Evolutionary conservation across 305 asterid species (phyloP).

Genomic region (Fraxinus dipetala): DNA sequence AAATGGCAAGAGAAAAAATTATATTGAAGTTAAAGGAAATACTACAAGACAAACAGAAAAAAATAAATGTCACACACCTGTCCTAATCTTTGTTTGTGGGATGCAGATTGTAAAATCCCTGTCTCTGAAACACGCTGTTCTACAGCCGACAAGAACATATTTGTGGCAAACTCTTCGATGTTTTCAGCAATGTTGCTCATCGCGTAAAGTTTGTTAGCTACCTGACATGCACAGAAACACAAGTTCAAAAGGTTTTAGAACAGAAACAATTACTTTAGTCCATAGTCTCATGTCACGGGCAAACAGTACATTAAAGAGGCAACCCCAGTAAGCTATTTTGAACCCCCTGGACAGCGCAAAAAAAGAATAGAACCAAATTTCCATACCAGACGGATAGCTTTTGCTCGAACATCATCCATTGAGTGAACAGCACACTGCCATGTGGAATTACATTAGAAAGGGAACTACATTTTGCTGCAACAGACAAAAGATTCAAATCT

Average conservation of each 20-base stretch:
- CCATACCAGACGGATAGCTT: slow-evolving; percentile 93
- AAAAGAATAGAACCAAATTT: slow-evolving; percentile 20
- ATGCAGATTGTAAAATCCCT: slow-evolving; percentile 45
- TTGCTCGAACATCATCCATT: slow-evolving; percentile 81
- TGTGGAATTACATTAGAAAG: slow-evolving; percentile 29
- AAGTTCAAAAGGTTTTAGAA: slow-evolving; percentile 19
- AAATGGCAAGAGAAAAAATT: neutral
- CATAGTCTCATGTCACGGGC: slow-evolving; percentile 4
- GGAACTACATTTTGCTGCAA: slow-evolving; percentile 11
- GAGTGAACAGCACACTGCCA: slow-evolving; percentile 89
- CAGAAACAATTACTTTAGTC: slow-evolving; percentile 20
- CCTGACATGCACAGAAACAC: slow-evolving; percentile 50
- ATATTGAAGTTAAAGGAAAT: slow-evolving; percentile 2
- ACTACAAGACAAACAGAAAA: neutral
- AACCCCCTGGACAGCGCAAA: slow-evolving; percentile 10
- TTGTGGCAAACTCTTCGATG: slow-evolving; percentile 78
- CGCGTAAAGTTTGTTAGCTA: slow-evolving; percentile 74
- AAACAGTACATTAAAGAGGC: neutral
- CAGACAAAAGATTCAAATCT: slow-evolving; percentile 16
- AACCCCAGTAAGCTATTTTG: neutral
- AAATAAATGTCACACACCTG: slow-evolving; percentile 41
- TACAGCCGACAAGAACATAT: slow-evolving; percentile 72
- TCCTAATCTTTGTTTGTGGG: slow-evolving; percentile 48
- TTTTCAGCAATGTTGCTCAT: slow-evolving; percentile 61
- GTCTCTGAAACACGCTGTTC: slow-evolving; percentile 50